Conservation (phyloP, 2,329 filamentous ascomycete species). For the Talaromyces sp. region DNA sequence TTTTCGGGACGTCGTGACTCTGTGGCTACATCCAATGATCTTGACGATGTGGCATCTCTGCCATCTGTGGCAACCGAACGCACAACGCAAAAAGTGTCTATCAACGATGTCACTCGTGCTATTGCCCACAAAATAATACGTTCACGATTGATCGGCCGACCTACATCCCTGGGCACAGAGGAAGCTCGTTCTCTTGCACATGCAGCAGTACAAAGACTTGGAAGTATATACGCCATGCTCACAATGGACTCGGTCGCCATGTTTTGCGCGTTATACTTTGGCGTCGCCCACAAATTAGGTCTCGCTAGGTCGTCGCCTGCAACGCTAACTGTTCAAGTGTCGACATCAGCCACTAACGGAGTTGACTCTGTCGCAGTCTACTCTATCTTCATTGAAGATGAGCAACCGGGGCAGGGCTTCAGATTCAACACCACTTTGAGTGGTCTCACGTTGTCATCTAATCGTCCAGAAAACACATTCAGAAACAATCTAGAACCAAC, state of each 20-base stretch:
- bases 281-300: conserved; percentile 36
- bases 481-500: neutral
- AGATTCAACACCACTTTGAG: conserved; percentile 13
- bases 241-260: conserved; percentile 24
- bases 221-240: conserved; percentile 28
- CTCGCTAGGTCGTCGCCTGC: conserved; percentile 25
- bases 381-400: conserved; percentile 11
- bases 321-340: conserved; percentile 28
- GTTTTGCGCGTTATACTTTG: conserved; percentile 36
- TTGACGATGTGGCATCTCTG: conserved; percentile 26
- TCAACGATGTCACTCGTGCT: conserved; percentile 32
- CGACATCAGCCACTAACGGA: conserved; percentile 13
- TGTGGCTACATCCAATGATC: conserved; percentile 14
- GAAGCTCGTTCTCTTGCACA: conserved; percentile 34
- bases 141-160: conserved; percentile 28
- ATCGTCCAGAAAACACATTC: neutral
- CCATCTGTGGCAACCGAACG: conserved; percentile 22
- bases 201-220: conserved; percentile 31
- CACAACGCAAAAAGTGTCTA: conserved; percentile 21
- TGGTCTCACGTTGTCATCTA: conserved; percentile 5
- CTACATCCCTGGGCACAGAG: conserved; percentile 26
- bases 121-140: conserved; percentile 33
- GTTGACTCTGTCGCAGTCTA: conserved; percentile 2
- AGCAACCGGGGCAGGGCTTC: conserved; percentile 6
- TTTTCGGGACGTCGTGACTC: conserved; percentile 14